Evolutionary conservation across 148 eudicot genomes (phyloP).

Genomic region (Bassia scoparia): DNA sequence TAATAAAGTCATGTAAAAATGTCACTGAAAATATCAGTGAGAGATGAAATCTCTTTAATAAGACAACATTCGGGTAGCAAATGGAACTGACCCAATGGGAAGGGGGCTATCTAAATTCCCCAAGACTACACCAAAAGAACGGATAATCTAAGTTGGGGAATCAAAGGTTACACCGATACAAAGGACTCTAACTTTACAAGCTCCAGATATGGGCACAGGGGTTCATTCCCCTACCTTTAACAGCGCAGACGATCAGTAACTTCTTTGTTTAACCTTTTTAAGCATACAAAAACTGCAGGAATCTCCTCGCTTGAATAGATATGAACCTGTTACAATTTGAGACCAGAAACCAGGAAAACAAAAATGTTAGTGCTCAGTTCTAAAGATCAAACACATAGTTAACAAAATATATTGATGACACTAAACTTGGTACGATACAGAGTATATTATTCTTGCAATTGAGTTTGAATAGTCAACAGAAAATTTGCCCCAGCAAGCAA

Average conservation of each 20-base stretch:
- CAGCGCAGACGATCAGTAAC: background rate
- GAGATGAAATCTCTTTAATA: background rate
- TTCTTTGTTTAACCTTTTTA: background rate
- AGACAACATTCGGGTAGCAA: background rate
- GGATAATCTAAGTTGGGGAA: conserved; percentile 4
- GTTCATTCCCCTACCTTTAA: background rate
- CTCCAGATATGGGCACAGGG: conserved; percentile 3
- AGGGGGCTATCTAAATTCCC: background rate
- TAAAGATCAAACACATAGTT: background rate
- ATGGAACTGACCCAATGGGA: conserved; percentile 5
- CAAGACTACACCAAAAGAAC: conserved; percentile 1
- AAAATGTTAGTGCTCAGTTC: background rate
- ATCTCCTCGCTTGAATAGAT: background rate
- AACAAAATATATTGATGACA: too few species aligned
- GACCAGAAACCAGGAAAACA: background rate
- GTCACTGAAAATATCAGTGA: background rate
- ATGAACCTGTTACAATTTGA: background rate
- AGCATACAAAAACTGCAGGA: background rate
- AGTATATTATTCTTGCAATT: background rate
- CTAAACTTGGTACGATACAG: too few species aligned
- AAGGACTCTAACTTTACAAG: conserved; percentile 14
- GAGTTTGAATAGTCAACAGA: background rate
- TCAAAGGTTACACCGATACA: background rate
- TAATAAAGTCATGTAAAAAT: background rate
- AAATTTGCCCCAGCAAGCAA: background rate